Percentiles rank a stretch among this genome's conserved stretches.
phyloP scores from a whole-genome alignment of 768 basidiomycete genomes.

The Phylloporus arenicola region DNA sequence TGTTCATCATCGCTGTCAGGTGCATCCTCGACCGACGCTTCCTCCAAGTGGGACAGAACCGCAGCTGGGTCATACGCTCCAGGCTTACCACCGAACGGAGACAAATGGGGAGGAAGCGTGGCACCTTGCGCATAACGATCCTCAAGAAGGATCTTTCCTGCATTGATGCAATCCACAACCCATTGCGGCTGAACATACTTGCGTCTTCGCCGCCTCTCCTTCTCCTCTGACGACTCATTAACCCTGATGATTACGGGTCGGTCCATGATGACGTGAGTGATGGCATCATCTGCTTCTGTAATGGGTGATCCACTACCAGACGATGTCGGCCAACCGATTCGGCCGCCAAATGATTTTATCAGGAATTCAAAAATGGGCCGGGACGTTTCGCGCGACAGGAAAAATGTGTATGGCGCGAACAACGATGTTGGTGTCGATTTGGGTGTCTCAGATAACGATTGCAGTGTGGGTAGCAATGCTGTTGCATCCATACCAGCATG shows the following conservation, averaged over 20 bases:
- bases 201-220: conserved; percentile 58
- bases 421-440: conserved; percentile 54
- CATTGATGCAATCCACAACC: conserved; percentile 95
- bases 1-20: conserved; percentile 26
- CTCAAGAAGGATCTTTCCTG: conserved; percentile 75
- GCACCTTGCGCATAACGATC: conserved; percentile 83
- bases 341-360: conserved; percentile 86
- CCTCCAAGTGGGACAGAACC: conserved; percentile 22
- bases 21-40: conserved; percentile 27
- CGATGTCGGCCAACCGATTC: conserved; percentile 82
- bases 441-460: conserved; percentile 56
- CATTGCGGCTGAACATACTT: conserved; percentile 97
- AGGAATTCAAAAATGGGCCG: conserved; percentile 92
- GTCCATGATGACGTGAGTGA: conserved; percentile 96
- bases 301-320: conserved; percentile 79
- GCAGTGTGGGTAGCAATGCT: conserved; percentile 60
- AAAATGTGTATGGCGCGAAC: conserved; percentile 86
- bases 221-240: conserved; percentile 52
- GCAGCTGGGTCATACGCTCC: conserved; percentile 69
- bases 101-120: conserved; percentile 88
- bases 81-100: conserved; percentile 83
- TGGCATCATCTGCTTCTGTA: conserved; percentile 69
- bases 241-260: conserved; percentile 56
- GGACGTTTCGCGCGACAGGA: conserved; percentile 88
- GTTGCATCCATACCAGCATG: conserved; percentile 47